Evolutionary conservation across 2,329 filamentous ascomycete genomes (phyloP), one percentile per base, ranked within the genome.

Genomic region (Alternaria burnsii): DNA sequence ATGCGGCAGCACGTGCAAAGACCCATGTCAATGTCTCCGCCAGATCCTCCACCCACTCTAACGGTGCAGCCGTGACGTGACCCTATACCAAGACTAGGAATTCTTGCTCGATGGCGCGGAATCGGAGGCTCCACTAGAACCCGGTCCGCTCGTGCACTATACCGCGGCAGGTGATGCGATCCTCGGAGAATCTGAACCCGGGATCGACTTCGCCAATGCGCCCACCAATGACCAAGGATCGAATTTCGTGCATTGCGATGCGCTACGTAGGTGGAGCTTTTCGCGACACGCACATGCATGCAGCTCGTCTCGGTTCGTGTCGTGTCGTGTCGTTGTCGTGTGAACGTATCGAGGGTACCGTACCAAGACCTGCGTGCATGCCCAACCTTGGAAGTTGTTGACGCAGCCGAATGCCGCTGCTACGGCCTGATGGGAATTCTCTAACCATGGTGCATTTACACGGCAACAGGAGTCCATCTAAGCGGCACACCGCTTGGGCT

Each of bases 391-490:
- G 14, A 36, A 36, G 6, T 36, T 6, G 14, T 48, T 40, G 26
- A 32, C 41, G 44, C 44, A 52, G 41, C 51, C 43, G 48, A 54
- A 54, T 40, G 18, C 57, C 16, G 53, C 43, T 41, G 48, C 12
- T 26, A 44, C 50, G 26, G 41, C 51, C 54, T 55, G 63, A 43
- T 63, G 57, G 55, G 50, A 51, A 57, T 56, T 60, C 43, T 36
- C 46, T 58, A 47, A 41, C 34, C 53, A 4, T 62, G 34, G 47
- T 59, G 60, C 41, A 30, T 56, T 62, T 44, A 69, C 44, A 66
- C 71, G 11, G 62, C 52, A 50, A 71, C 61, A 26, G 72, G 75
- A 55, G 74, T 58, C 79, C 79, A 81, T 66, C 78, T 69, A 47
- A 68, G 58, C 47, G 78, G 78, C 59, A 79, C 76, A 53, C 70